Evolutionary conservation across 768 basidiomycete species (phyloP).

Genomic region (Cyathus striatus): DNA sequence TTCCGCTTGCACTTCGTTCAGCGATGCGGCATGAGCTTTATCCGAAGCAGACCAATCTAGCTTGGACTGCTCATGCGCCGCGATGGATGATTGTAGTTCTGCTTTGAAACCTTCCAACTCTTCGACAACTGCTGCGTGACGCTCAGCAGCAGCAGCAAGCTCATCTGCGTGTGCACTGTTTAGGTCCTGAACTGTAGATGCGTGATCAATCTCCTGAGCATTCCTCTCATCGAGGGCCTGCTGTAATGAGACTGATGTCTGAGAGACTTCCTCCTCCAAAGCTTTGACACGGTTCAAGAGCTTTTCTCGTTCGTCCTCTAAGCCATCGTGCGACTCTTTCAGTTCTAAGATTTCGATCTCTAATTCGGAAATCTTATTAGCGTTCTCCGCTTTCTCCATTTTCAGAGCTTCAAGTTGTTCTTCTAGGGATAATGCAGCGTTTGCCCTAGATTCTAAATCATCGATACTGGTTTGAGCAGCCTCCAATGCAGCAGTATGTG

Average conservation of each 20-base stretch:
- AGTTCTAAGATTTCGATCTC: conserved; percentile 79
- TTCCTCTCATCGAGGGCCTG: conserved; percentile 40
- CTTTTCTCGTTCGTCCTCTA: conserved; percentile 53
- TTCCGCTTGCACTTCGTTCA: conserved; percentile 48
- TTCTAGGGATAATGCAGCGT: conserved; percentile 36
- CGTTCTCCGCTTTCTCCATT: conserved; percentile 64
- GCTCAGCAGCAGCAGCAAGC: conserved; percentile 36
- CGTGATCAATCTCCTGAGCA: conserved; percentile 42
- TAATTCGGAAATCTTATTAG: conserved; percentile 69
- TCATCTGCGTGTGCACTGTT: conserved; percentile 40
- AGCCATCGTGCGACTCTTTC: conserved; percentile 62
- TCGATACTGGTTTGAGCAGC: conserved; percentile 40
- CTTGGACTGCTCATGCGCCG: conserved; percentile 44
- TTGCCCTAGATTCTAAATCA: conserved; percentile 41
- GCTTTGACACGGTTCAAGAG: conserved; percentile 38
- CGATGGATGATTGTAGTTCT: conserved; percentile 39
- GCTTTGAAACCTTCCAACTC: conserved; percentile 41
- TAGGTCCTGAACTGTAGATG: conserved; percentile 31
- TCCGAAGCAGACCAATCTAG: conserved; percentile 37
- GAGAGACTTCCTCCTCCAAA: conserved; percentile 50
- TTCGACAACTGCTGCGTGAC: conserved; percentile 35
- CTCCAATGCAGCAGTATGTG: conserved; percentile 43
- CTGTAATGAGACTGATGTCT: conserved; percentile 41
- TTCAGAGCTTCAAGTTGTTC: conserved; percentile 49
- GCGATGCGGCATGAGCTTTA: conserved; percentile 39